Conservation (phyloP, 768 basidiomycete genomes). For the Pleurotus eryngii region DNA sequence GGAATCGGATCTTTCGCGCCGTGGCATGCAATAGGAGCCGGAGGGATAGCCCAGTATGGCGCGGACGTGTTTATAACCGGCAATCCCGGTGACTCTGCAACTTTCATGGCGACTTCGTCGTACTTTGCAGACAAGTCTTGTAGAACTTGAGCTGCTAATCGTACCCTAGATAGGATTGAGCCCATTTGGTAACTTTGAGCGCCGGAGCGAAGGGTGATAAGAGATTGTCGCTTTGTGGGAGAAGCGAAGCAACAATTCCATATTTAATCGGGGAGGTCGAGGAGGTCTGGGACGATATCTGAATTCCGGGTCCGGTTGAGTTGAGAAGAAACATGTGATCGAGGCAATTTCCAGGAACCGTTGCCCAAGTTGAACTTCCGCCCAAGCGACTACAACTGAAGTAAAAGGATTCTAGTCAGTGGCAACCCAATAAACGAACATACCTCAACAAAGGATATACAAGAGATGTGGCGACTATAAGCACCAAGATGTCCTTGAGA, state of each 20-base stretch:
- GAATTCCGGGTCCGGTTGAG: too few species aligned
- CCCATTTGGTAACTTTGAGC: slow-evolving; percentile 1
- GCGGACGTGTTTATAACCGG: slow-evolving; percentile 51
- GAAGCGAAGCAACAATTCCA: neutral
- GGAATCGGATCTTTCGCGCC: slow-evolving; percentile 17
- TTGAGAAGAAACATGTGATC: too few species aligned
- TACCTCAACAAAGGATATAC: too few species aligned
- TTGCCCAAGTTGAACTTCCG: too few species aligned
- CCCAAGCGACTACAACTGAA: too few species aligned
- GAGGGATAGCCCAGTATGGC: slow-evolving; percentile 65
- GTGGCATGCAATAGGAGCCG: slow-evolving; percentile 39
- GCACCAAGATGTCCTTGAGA: neutral
- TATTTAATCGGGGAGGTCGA: neutral
- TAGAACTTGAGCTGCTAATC: neutral
- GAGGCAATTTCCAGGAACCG: too few species aligned
- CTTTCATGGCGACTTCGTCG: slow-evolving; percentile 5
- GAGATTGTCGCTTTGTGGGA: neutral
- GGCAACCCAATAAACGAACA: too few species aligned
- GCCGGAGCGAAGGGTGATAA: neutral
- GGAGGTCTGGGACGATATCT: too few species aligned
- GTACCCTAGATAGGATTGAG: neutral
- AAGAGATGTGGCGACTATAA: too few species aligned
- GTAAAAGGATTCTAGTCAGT: too few species aligned
- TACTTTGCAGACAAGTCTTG: neutral
- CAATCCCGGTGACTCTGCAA: slow-evolving; percentile 44